A percentile compares a stretch with the other conserved stretches of the same genome.
Conservation (phyloP, 257 asterid genomes). For the Solanum chilense region DNA sequence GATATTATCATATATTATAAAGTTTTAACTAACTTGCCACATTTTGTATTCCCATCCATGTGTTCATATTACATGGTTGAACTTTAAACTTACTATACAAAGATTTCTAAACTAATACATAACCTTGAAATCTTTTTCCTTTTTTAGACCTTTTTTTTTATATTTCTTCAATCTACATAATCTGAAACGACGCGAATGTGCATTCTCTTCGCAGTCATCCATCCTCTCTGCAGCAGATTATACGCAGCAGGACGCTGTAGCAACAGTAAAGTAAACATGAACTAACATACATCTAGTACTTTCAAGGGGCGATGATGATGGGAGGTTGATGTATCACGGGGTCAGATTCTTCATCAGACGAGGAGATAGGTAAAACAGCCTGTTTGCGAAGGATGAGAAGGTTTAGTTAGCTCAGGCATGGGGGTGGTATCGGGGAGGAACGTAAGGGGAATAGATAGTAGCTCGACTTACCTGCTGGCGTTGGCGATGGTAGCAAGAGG, state of each 20-base stretch:
- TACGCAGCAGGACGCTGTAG: neutral
- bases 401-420: neutral
- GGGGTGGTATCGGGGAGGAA: neutral
- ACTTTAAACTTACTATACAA: neutral
- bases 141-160: too few relatives aligned
- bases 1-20: neutral
- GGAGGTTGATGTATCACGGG: neutral
- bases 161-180: neutral
- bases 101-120: neutral
- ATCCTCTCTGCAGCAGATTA: neutral
- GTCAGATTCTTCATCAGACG: constrained; percentile 51
- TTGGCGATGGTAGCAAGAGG: constrained; percentile 41
- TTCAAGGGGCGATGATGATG: neutral
- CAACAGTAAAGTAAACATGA: neutral
- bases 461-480: constrained; percentile 34
- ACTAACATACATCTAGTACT: neutral
- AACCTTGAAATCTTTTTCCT: neutral
- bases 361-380: constrained; percentile 24
- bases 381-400: neutral
- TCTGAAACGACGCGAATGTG: neutral
- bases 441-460: neutral
- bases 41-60: neutral
- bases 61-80: neutral
- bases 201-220: neutral
- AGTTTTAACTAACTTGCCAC: neutral